Evolutionary conservation across 2,329 filamentous ascomycete species (phyloP), one percentile per base, ranked within the genome.

Genomic region (Phaeosphaeriaceae sp.): DNA sequence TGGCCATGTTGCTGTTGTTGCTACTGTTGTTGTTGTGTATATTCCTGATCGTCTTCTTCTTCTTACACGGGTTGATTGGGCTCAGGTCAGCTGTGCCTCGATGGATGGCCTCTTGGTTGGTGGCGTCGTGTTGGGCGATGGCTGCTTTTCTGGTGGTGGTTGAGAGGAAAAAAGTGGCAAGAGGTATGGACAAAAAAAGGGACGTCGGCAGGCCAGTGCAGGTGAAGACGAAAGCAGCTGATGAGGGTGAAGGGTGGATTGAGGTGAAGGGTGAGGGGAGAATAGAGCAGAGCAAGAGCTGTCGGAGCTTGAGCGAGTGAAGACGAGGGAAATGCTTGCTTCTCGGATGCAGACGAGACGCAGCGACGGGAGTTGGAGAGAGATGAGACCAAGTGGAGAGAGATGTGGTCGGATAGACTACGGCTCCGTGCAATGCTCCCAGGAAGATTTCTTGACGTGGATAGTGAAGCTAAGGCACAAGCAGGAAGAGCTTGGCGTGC

Each of bases 401-500:
- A 56, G 61, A 63, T 64, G 63, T 52, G 61, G 61, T 54, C 59
- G 59, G 63, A 52, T 49, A 62, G 59, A 52, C 53, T 56, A 54
- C 50, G 47, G 60, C 61, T 59, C 61, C 63, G 63, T 63, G 63
- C 63, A 58, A 52, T 49, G 61, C 48, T 53, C 54, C 55, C 51
- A 54, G 48, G 58, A 61, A 64, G 61, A 63, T 63, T 65, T 66
- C 63, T 66, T 59, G 61, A 66, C 52, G 63, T 66, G 44, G 61
- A 62, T 60, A 54, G 63, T 55, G 54, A 52, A 64, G 63, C 61
- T 63, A 66, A 61, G 53, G 53, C 62, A 55, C 50, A 52, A 47
- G 46, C 50, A 52, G 50, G 37, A 42, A 45, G 45, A 45, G 56
- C 58, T 61, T 61, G 58, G 58, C 58, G 50, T 38, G 29, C 36